Percentiles rank a stretch among this genome's conserved stretches.
Evolutionary conservation across 1,284 basidiomycete species (phyloP).

Genomic region (Ceratobasidium sp.): DNA sequence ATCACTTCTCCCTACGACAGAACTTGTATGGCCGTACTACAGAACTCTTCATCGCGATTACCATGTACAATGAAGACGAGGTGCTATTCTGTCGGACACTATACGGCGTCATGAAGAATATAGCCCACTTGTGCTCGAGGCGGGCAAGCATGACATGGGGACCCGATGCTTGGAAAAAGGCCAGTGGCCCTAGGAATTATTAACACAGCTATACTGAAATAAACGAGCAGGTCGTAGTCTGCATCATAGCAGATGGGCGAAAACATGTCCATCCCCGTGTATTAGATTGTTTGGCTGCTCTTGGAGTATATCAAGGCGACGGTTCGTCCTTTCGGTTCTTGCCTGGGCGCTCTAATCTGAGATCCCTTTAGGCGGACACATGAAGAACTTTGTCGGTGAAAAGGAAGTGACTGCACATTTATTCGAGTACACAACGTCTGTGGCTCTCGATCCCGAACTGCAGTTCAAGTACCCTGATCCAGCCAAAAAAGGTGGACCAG

Average conservation of each 20-base stretch:
- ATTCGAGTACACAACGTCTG: conserved; percentile 95
- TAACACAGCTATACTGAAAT: not conserved
- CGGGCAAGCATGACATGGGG: conserved; percentile 98
- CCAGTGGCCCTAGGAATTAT: conserved; percentile 51
- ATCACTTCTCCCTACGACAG: conserved; percentile 87
- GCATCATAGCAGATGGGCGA: conserved; percentile 95
- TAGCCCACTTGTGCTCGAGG: conserved; percentile 88
- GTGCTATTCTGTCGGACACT: conserved; percentile 92
- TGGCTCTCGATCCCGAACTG: conserved; percentile 86
- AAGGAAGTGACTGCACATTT: conserved; percentile 92
- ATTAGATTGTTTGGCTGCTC: conserved; percentile 68
- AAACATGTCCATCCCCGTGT: conserved; percentile 93
- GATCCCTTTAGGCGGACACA: conserved; percentile 55
- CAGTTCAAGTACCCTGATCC: conserved; percentile 96
- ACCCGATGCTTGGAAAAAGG: conserved; percentile 96
- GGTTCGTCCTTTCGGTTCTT: conserved; percentile 55
- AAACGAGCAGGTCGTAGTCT: conserved; percentile 81
- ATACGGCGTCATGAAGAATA: conserved; percentile 90
- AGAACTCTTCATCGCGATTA: conserved; percentile 94
- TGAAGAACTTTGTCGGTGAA: conserved; percentile 90
- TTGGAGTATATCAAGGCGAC: conserved; percentile 76
- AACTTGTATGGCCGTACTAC: conserved; percentile 83
- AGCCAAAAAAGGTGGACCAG: conserved; percentile 90
- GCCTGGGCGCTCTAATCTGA: conserved; percentile 21
- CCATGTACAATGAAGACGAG: conserved; percentile 98